Conservation (phyloP, 305 asterid genomes). For the Fraxinus floribunda region DNA sequence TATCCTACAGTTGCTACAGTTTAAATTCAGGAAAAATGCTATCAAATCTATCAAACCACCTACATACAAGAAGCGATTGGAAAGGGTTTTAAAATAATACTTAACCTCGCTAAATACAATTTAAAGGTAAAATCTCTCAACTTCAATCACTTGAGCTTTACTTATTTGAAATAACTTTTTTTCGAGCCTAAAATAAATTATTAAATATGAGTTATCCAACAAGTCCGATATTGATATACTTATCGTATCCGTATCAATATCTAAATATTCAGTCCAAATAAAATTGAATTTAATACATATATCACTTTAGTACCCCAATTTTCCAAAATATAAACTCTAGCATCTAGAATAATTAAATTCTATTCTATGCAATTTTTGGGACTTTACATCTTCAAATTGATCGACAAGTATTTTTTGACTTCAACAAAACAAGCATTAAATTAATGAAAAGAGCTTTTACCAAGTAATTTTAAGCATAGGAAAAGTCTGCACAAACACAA, state of each 20-base stretch:
- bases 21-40: neutral
- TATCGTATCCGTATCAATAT: neutral
- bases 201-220: neutral
- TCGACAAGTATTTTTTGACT: neutral
- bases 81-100: too few relatives aligned
- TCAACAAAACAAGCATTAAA: neutral
- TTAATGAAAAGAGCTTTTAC: neutral
- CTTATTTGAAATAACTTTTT: neutral
- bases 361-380: too few relatives aligned
- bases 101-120: neutral
- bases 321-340: too few relatives aligned
- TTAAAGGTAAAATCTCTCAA: neutral
- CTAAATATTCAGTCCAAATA: neutral
- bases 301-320: neutral
- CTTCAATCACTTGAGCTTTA: too few relatives aligned
- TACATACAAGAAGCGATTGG: too few relatives aligned
- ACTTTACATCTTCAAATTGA: neutral
- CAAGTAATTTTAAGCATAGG: neutral
- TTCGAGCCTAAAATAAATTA: neutral
- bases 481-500: neutral
- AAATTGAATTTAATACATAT: neutral
- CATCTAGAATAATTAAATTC: neutral
- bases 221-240: neutral
- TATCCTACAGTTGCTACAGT: neutral
- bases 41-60: too few relatives aligned